Evolutionary conservation across 441 rosid genomes (phyloP).

Genomic region (Adansonia grandidieri): DNA sequence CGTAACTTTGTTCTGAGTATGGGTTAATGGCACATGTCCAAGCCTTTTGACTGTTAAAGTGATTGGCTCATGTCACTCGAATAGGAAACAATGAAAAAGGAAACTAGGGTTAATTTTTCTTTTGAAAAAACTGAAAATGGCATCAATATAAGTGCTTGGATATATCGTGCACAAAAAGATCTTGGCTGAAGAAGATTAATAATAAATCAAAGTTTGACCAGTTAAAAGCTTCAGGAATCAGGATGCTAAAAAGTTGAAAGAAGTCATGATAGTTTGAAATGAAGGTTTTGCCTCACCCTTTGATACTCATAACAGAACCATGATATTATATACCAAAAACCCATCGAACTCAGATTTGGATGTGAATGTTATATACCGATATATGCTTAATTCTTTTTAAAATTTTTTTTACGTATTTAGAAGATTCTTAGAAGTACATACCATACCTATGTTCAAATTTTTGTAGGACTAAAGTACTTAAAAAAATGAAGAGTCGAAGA

Average conservation of each 20-base stretch:
- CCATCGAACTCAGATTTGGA: too few species aligned
- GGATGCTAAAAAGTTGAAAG: background rate
- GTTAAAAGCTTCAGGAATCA: background rate
- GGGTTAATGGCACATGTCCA: background rate
- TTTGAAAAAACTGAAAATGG: background rate
- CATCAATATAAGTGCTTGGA: background rate
- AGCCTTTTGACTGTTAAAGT: background rate
- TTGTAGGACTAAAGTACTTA: too few species aligned
- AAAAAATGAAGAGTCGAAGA: too few species aligned
- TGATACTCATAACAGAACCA: too few species aligned
- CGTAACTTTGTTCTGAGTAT: too few species aligned
- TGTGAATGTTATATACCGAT: too few species aligned
- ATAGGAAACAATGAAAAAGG: slow-evolving; percentile 10
- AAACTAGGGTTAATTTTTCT: background rate
- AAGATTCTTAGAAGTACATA: too few species aligned
- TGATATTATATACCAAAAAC: too few species aligned
- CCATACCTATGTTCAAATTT: too few species aligned
- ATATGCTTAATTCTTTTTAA: too few species aligned
- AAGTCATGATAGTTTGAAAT: background rate
- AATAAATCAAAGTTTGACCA: background rate
- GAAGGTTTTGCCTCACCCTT: background rate
- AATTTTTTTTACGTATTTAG: too few species aligned
- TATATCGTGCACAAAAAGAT: background rate
- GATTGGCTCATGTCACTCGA: background rate
- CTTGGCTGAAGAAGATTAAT: background rate